Conservation (phyloP, 1,284 basidiomycete species). For the Ustilago xerochloae region DNA sequence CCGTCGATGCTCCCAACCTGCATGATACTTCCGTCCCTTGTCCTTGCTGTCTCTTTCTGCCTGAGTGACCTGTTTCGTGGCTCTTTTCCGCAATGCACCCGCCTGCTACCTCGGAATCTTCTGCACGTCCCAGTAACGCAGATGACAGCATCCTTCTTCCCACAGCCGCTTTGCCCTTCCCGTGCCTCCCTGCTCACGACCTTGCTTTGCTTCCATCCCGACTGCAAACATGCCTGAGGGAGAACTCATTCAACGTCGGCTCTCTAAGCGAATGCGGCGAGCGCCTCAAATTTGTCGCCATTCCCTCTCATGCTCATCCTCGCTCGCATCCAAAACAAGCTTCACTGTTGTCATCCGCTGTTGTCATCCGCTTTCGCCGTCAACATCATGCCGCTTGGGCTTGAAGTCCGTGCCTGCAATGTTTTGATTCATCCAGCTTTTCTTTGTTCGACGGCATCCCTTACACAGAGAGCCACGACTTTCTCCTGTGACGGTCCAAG, state of each 20-base stretch:
- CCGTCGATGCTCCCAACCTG: not conserved
- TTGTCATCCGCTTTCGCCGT: not conserved
- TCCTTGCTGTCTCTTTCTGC: not conserved
- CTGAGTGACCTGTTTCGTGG: not conserved
- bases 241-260: constrained; percentile 44
- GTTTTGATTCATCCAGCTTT: constrained; percentile 30
- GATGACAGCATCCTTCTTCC: constrained; percentile 3
- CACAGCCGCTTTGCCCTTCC: not conserved
- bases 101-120: constrained; percentile 42
- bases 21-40: not conserved
- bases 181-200: not conserved
- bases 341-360: not conserved
- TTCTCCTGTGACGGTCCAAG: not conserved
- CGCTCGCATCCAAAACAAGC: constrained; percentile 15
- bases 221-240: constrained; percentile 42
- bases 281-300: constrained; percentile 14
- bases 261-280: constrained; percentile 31
- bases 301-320: not conserved
- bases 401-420: constrained; percentile 27
- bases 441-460: not conserved
- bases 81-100: constrained; percentile 33
- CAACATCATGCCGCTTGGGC: not conserved
- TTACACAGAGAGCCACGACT: not conserved
- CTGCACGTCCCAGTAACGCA: constrained; percentile 18
- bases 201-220: not conserved